Percentiles rank a stretch among this genome's conserved stretches.
These are phyloP conservation scores for Paulownia fortunei DNA, from an alignment of 257 asterid species.

Conservation along the genomic window DNA sequence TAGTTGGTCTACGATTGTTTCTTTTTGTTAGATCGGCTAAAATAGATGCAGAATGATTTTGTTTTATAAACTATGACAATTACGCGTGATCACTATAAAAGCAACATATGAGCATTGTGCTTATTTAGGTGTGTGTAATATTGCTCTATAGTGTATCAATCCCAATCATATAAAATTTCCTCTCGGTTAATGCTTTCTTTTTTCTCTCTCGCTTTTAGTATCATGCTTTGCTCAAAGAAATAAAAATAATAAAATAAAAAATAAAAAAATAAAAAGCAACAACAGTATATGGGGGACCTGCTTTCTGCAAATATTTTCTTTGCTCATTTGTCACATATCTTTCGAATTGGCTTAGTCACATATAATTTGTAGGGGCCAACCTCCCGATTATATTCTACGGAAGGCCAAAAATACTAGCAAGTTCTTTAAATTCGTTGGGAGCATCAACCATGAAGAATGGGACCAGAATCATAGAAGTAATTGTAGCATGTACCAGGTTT, in stretches of 20 bases:
- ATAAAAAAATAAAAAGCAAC: background rate
- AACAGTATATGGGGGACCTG: constrained; percentile 13
- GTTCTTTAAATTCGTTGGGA: constrained; percentile 89
- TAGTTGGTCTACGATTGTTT: too few relatives aligned
- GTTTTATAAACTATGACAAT: too few relatives aligned
- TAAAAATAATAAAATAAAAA: background rate
- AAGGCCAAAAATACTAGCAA: constrained; percentile 89
- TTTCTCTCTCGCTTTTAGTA: too few relatives aligned
- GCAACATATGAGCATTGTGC: too few relatives aligned
- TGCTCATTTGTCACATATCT: constrained; percentile 40
- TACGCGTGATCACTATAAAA: too few relatives aligned
- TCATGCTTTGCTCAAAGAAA: constrained; percentile 4
- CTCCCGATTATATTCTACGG: constrained; percentile 88
- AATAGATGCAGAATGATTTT: too few relatives aligned
- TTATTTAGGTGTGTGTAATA: too few relatives aligned
- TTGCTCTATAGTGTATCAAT: too few relatives aligned
- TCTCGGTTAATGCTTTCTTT: too few relatives aligned
- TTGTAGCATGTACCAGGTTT: constrained; percentile 70
- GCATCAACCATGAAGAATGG: constrained; percentile 68
- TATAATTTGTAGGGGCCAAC: constrained; percentile 75
- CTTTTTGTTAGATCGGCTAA: too few relatives aligned
- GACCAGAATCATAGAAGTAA: constrained; percentile 56
- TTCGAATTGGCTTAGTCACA: constrained; percentile 38
- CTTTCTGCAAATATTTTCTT: constrained; percentile 30
- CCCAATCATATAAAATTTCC: too few relatives aligned